Evolutionary conservation across 441 rosid genomes (phyloP), one percentile per base, ranked within the genome.

Genomic region (Aquilaria agallochum): DNA sequence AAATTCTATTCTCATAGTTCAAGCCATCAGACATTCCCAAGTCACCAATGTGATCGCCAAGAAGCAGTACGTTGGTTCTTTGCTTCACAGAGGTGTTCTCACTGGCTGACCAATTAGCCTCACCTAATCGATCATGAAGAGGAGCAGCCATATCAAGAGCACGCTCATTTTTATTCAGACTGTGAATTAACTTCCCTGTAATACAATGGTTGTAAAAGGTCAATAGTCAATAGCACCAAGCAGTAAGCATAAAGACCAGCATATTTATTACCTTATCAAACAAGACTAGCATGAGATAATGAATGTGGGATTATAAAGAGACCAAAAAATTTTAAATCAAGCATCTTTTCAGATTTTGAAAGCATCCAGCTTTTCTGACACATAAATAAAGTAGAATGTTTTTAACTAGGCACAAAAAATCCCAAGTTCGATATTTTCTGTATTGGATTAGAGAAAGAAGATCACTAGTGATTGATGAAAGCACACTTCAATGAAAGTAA

Each of bases 81-180:
- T 68, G 74, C 74, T 81, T 92, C 65, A 87, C 74, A 1, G 77
- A 74, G 60, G 67, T 73, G 65, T 42, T 66, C 49, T 75, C 88
- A 67, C 71, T 66, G 33, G 56, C 63, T 50, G 66, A 67, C 55
- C 70, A 78, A 59, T 66, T 55, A 47, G 5, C 56, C 55, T 77
- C 83, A 53, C 91, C 91, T 49, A 81, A 63, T 54, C 58, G 84
- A 48, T 81, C 81, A 46, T 81, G 95, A 73, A 89, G 84, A 55
- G 95, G 92, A 77, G 82, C 83, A 76, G 95, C 86, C 91, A 89
- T 89, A 72, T 85, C 97, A 65, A 89, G 83, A 70, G 95, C 92
- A 69, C 82, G 97, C 65, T 89, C 88, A 63, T 92, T 92, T 75
- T 92, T 92, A 74, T 92, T 92, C 68, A 87, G 79, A 70, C 80